A percentile compares a stretch with the other conserved stretches of the same genome.
Evolutionary conservation across 495 filamentous ascomycete species (phyloP).

Genomic region (Podospora comata): DNA sequence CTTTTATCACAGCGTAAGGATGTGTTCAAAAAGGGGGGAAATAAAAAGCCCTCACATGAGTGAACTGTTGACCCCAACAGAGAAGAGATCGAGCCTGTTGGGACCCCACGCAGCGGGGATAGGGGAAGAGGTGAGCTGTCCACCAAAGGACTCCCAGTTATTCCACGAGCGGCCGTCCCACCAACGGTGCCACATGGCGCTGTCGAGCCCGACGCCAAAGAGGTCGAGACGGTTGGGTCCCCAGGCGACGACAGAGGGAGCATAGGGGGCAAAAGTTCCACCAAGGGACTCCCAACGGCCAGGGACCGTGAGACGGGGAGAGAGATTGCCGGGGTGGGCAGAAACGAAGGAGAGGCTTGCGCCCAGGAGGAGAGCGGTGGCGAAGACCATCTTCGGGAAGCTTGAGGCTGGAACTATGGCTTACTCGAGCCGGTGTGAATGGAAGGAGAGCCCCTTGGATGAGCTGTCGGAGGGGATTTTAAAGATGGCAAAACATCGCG

Average conservation of each 20-base stretch:
- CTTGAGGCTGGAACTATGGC: neutral
- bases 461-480: neutral
- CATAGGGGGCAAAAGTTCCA: neutral
- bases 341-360: constrained; percentile 2
- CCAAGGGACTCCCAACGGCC: neutral
- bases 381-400: neutral
- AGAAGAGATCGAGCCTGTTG: constrained; percentile 1
- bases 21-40: neutral
- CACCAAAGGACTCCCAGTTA: neutral
- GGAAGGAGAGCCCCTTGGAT: neutral
- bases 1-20: neutral
- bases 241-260: constrained; percentile 2
- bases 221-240: constrained; percentile 5
- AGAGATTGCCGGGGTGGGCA: neutral
- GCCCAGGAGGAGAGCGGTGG: constrained; percentile 2
- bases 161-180: constrained; percentile 7
- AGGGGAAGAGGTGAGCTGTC: neutral
- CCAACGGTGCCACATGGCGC: constrained; percentile 1
- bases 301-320: constrained; percentile 1
- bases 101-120: neutral
- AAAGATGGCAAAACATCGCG: neutral
- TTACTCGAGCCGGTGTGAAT: neutral
- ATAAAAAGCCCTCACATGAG: neutral
- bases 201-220: neutral
- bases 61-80: neutral